Evolutionary conservation across 1,284 basidiomycete genomes (phyloP).

Genomic region (Ceratobasidium sp.): DNA sequence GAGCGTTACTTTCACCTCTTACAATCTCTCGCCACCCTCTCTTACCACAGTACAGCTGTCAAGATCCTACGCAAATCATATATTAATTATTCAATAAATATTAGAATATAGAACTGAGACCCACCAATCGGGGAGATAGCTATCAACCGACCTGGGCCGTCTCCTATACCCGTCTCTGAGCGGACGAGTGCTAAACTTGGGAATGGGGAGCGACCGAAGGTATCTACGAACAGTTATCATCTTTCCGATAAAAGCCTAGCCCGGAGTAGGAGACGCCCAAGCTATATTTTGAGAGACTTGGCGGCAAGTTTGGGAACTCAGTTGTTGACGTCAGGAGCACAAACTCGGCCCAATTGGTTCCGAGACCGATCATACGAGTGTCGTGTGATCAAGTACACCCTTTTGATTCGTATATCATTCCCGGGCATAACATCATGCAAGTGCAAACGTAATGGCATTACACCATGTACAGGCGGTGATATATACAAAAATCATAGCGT

Average conservation of each 20-base stretch:
- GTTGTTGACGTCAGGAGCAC: conserved; percentile 16
- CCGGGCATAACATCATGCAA: not conserved
- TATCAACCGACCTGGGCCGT: conserved; percentile 33
- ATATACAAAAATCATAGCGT: too few species aligned
- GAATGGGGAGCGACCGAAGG: conserved; percentile 31
- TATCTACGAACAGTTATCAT: conserved; percentile 38
- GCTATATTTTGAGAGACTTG: not conserved
- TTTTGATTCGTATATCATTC: too few species aligned
- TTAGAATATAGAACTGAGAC: not conserved
- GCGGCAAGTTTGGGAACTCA: not conserved
- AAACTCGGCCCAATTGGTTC: conserved; percentile 10
- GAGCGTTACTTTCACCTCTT: not conserved
- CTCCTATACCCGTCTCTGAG: conserved; percentile 35
- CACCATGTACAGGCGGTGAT: too few species aligned
- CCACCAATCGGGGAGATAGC: conserved; percentile 43
- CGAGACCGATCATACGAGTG: not conserved
- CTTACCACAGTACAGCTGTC: conserved; percentile 32
- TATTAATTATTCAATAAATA: not conserved
- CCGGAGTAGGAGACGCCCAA: not conserved
- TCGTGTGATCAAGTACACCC: not conserved
- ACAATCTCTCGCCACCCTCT: not conserved
- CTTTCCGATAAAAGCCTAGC: not conserved
- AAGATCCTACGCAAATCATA: conserved; percentile 25
- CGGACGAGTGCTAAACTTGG: conserved; percentile 25
- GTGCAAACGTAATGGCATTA: not conserved